Evolutionary conservation across 1,139 yeast species (phyloP), one percentile per base, ranked within the genome.

Genomic region (Candida mesenterica): DNA sequence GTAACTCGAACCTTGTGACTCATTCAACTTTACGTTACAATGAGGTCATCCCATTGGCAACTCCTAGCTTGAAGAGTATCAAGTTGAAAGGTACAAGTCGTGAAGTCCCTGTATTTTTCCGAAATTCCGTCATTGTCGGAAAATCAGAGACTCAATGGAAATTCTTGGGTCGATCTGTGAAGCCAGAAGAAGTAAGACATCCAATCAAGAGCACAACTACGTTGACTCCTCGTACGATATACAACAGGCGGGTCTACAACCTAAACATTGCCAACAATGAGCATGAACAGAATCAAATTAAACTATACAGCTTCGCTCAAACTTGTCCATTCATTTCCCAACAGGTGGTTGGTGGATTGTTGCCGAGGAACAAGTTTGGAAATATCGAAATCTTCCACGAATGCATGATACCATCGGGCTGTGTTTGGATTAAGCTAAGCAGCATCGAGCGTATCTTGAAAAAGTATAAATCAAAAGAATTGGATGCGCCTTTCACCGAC

Each of bases 141-240:
- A 65, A 61, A 42, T 63, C 72, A 0, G 61, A 54, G 34, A 59
- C 56, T 15, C 71, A 63, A 34, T 66, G 72, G 72, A 65, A 62
- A 39, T 56, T 63, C 36, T 41, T 62, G 15, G 72, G 70, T 1
- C 44, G 72, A 31, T 62, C 69, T 5, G 44, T 65, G 7, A 43
- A 38, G 22, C 52, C 54, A 4, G 48, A 40, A 0, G 50, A 59
- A 33, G n/a, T 46, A 1, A 38, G 40, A 1, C 33, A 32, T 1
- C 61, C 59, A 2, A 44, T 62, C 4, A 63, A 59, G 36, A 30
- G 39, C 1, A 48, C 59, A 1, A 50, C 35, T 14, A 45, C 57
- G 1, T 39, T 55, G 12, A 36, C 36, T 4, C 62, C 65, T 3
- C 41, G 64, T 24, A 61, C 68, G 1, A 42, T 57, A 3, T 38